phyloP scores from a whole-genome alignment of 2,329 filamentous ascomycete species.

The Epichloe elymi region DNA sequence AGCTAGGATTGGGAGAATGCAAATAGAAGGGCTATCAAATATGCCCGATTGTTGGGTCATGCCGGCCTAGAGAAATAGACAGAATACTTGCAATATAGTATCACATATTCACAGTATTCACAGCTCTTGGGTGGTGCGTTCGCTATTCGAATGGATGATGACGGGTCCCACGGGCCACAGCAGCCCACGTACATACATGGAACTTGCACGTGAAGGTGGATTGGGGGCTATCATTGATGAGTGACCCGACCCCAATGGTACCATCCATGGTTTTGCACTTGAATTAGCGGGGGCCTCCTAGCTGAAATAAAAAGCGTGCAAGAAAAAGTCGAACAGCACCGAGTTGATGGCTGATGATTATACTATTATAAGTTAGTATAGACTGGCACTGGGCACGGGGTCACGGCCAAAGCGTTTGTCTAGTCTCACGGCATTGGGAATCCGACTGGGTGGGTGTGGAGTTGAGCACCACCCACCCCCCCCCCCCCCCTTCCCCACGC shows the following conservation, averaged over 20 bases:
- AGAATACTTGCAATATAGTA: background rate
- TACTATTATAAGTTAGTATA: too few species aligned
- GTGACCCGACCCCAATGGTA: too few species aligned
- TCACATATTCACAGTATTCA: background rate
- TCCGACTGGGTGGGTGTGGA: background rate
- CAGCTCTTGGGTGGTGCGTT: conserved; percentile 14
- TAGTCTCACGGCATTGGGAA: too few species aligned
- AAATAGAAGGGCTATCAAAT: background rate
- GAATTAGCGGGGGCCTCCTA: too few species aligned
- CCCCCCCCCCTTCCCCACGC: background rate
- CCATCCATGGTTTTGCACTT: too few species aligned
- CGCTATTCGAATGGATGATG: conserved; percentile 46
- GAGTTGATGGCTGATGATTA: too few species aligned
- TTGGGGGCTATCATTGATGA: too few species aligned
- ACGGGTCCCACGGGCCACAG: conserved; percentile 54
- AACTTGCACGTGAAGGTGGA: conserved; percentile 53
- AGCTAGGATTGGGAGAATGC: background rate
- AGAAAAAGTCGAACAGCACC: too few species aligned
- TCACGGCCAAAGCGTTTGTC: too few species aligned
- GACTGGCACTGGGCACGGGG: too few species aligned
- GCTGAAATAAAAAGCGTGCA: too few species aligned
- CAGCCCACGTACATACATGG: conserved; percentile 48
- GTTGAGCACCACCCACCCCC: background rate
- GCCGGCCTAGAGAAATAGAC: conserved; percentile 1
- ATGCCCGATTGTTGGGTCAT: background rate